Conservation (phyloP, 768 basidiomycete genomes). For the Hericium coralloides region DNA sequence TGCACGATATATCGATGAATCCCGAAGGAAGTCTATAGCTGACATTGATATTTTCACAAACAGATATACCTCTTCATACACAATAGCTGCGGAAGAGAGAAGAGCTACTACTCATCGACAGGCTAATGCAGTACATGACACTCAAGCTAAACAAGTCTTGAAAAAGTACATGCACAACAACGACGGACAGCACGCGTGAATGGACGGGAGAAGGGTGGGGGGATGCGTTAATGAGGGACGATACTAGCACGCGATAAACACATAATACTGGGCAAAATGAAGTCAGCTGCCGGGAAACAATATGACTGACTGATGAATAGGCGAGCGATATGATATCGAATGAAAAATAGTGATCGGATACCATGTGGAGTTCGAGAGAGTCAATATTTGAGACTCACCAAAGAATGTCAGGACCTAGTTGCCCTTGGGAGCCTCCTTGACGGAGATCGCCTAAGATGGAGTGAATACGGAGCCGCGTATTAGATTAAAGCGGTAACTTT, state of each 20-base stretch:
- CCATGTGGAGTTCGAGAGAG: not conserved
- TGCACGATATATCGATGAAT: not conserved
- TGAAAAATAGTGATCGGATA: too few relatives aligned
- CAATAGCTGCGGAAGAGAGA: not conserved
- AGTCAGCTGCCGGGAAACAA: not conserved
- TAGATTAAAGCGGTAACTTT: constrained; percentile 7
- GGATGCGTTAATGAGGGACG: constrained; percentile 9
- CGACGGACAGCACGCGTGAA: constrained; percentile 8
- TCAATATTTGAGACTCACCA: not conserved
- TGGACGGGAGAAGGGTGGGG: constrained; percentile 12
- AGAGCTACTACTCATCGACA: constrained; percentile 2
- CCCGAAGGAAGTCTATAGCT: not conserved
- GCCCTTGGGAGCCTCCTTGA: constrained; percentile 82
- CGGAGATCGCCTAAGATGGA: constrained; percentile 58
- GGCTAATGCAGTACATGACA: constrained; percentile 11
- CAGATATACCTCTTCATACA: not conserved
- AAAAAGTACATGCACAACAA: constrained; percentile 16
- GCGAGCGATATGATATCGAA: not conserved
- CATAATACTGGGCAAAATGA: not conserved
- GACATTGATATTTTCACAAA: not conserved
- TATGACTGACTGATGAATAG: not conserved
- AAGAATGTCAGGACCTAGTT: constrained; percentile 12
- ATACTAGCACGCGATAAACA: constrained; percentile 1
- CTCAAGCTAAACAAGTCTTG: constrained; percentile 15
- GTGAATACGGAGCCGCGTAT: not conserved